Evolutionary conservation across 2,329 filamentous ascomycete species (phyloP).

Genomic region (Xylariales sp.): DNA sequence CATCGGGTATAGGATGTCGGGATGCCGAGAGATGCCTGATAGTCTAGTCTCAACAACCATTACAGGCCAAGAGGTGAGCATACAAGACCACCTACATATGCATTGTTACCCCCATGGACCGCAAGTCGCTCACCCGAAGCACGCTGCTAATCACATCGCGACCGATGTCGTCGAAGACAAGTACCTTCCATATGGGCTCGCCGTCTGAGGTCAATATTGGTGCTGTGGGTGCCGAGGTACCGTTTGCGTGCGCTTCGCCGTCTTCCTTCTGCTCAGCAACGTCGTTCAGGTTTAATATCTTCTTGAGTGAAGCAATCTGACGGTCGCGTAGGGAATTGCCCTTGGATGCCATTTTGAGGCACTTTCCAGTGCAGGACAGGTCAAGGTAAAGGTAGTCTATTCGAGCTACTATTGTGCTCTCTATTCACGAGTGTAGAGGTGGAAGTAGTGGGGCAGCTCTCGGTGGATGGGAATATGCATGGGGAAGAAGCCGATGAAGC

Average conservation of each 20-base stretch:
- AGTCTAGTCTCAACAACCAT: constrained; percentile 19
- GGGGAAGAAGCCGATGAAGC: too few species aligned
- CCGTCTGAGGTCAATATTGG: constrained; percentile 81
- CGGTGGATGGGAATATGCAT: too few species aligned
- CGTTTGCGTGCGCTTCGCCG: constrained; percentile 61
- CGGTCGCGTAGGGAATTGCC: constrained; percentile 26
- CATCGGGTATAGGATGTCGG: constrained; percentile 89
- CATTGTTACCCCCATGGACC: constrained; percentile 93
- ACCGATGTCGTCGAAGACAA: constrained; percentile 89
- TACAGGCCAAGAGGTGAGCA: too few species aligned
- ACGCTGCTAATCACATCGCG: constrained; percentile 97
- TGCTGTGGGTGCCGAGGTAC: constrained; percentile 62
- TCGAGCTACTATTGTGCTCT: too few species aligned
- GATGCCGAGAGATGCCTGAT: constrained; percentile 71
- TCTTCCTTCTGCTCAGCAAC: constrained; percentile 53
- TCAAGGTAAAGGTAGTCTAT: too few species aligned
- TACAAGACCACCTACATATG: constrained; percentile 65
- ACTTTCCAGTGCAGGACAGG: neutral
- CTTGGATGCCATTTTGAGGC: constrained; percentile 20
- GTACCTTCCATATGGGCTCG: constrained; percentile 94
- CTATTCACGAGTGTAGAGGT: too few species aligned
- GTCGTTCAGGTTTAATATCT: constrained; percentile 92
- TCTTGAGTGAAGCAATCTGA: constrained; percentile 73
- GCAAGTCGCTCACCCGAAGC: constrained; percentile 84
- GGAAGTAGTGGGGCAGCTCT: too few species aligned